A percentile compares a stretch with the other conserved stretches of the same genome.
Evolutionary conservation across 148 eudicot species (phyloP).

Genomic region (Silene latifolia): DNA sequence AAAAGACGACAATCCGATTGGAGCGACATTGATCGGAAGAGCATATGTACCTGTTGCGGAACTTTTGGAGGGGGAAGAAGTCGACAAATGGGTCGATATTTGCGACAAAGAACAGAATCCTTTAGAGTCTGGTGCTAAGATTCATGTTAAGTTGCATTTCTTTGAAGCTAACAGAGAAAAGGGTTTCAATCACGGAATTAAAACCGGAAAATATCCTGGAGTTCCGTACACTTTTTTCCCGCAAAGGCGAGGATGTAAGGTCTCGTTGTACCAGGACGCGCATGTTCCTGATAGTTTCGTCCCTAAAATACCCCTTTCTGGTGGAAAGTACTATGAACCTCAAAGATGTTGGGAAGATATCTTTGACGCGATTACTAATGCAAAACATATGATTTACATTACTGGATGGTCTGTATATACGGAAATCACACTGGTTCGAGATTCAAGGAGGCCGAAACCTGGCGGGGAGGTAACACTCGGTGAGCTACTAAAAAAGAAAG

Average conservation of each 20-base stretch:
- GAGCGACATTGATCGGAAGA: slow-evolving; percentile 72
- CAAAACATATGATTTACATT: slow-evolving; percentile 72
- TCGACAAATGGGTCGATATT: slow-evolving; percentile 67
- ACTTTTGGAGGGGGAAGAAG: slow-evolving; percentile 50
- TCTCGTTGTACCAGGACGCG: slow-evolving; percentile 72
- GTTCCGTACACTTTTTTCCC: slow-evolving; percentile 70
- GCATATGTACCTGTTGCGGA: slow-evolving; percentile 60
- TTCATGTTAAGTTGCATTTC: slow-evolving; percentile 61
- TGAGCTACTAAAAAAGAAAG: slow-evolving; percentile 67
- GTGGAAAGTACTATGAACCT: slow-evolving; percentile 61
- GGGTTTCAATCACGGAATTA: slow-evolving; percentile 55
- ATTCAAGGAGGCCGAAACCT: slow-evolving; percentile 55
- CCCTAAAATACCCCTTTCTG: slow-evolving; percentile 65
- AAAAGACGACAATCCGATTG: slow-evolving; percentile 74
- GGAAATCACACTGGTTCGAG: slow-evolving; percentile 56
- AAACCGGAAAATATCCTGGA: slow-evolving; percentile 59
- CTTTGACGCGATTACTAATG: slow-evolving; percentile 63
- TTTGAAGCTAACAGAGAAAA: slow-evolving; percentile 51
- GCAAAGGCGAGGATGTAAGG: slow-evolving; percentile 63
- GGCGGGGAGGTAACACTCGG: slow-evolving; percentile 70
- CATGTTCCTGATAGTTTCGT: slow-evolving; percentile 65
- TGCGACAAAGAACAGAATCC: slow-evolving; percentile 60
- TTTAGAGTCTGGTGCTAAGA: slow-evolving; percentile 43
- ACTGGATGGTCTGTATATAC: slow-evolving; percentile 87
- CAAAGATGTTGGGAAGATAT: slow-evolving; percentile 84